Evolutionary conservation across 2,329 filamentous ascomycete genomes (phyloP).

Genomic region (Fusarium protoensiforme): DNA sequence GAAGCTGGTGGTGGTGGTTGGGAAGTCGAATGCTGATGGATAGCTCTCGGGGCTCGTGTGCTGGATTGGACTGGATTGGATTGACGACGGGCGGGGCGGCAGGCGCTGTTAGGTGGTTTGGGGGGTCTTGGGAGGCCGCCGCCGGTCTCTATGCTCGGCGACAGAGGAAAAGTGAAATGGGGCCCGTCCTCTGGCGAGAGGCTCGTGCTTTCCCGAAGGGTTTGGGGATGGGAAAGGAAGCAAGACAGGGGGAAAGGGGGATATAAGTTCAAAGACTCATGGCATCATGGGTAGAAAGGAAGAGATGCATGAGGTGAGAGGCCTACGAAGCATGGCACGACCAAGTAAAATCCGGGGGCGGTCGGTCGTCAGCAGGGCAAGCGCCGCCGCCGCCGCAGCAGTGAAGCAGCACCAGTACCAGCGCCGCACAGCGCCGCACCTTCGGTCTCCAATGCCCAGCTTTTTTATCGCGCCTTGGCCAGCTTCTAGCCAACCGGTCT

Average conservation of each 20-base stretch:
- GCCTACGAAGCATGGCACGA: constrained; percentile 20
- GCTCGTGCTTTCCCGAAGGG: constrained; percentile 26
- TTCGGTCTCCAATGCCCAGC: constrained; percentile 12
- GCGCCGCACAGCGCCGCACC: background rate
- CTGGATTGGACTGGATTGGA: constrained; percentile 5
- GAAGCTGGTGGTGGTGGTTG: constrained; percentile 23
- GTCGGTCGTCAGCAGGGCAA: constrained; percentile 30
- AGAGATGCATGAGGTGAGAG: background rate
- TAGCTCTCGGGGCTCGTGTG: constrained; percentile 20
- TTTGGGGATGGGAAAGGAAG: constrained; percentile 11
- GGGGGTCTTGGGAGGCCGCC: constrained; percentile 40
- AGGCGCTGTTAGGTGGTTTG: constrained; percentile 20
- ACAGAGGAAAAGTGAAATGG: constrained; percentile 18
- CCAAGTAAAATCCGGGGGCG: constrained; percentile 28
- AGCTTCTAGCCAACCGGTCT: background rate
- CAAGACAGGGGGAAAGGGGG: constrained; percentile 8
- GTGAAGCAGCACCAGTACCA: background rate
- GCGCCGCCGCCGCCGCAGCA: constrained; percentile 6
- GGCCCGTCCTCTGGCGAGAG: constrained; percentile 30
- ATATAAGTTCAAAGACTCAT: constrained; percentile 24
- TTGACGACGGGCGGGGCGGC: constrained; percentile 33
- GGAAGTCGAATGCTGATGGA: constrained; percentile 12
- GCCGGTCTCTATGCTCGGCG: constrained; percentile 15
- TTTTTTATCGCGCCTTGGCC: constrained; percentile 17
- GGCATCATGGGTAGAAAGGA: constrained; percentile 33